Conservation (phyloP, 2,329 filamentous ascomycete species). For the Hymenotorrendiella dingleyae region DNA sequence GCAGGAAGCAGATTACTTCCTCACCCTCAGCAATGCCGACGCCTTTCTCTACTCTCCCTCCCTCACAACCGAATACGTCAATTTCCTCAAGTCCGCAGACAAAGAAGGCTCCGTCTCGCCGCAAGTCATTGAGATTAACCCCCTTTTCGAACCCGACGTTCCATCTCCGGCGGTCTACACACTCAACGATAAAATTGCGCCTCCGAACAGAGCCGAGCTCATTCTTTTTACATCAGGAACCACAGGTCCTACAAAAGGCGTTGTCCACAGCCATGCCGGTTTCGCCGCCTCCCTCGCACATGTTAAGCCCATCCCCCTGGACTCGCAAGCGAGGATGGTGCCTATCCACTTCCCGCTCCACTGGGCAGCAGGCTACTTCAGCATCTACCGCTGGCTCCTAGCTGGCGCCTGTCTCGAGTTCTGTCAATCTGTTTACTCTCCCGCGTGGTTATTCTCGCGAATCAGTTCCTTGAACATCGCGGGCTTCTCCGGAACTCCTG, state of each 20-base stretch:
- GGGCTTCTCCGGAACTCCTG: background rate
- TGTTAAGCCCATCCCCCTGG: background rate
- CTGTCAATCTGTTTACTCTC: background rate
- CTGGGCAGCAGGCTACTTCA: background rate
- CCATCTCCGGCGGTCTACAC: background rate
- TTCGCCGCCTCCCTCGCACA: background rate
- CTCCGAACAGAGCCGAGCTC: background rate
- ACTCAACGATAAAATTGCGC: background rate
- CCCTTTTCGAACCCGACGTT: background rate
- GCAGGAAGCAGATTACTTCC: background rate
- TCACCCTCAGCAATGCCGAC: background rate
- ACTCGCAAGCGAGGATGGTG: background rate
- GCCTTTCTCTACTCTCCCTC: background rate
- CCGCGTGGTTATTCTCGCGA: background rate
- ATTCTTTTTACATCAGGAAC: background rate
- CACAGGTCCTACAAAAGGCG: background rate
- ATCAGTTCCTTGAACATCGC: background rate
- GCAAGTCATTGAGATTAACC: background rate
- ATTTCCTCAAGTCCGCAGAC: background rate
- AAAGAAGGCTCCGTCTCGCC: background rate
- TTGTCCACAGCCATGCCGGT: background rate
- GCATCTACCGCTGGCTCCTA: background rate
- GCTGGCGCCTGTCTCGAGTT: background rate
- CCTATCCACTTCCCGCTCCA: background rate
- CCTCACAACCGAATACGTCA: background rate